phyloP scores from a whole-genome alignment of 176 grass and related monocot species.

The Secale cereale region DNA sequence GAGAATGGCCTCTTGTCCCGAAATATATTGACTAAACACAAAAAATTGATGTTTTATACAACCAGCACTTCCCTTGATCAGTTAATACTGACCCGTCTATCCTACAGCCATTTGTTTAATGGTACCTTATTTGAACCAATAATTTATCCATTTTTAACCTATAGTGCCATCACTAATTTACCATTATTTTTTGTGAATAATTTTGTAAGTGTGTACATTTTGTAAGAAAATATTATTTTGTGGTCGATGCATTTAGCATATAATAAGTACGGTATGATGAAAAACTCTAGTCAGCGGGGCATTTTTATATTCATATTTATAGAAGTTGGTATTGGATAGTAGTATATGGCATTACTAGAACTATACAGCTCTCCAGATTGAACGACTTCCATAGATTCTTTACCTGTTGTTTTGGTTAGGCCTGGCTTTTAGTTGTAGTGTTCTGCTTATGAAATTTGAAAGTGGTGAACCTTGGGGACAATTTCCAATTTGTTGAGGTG shows the following conservation, averaged over 20 bases:
- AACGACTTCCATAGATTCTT: neutral
- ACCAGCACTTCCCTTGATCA: too few relatives aligned
- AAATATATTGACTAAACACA: slow-evolving; percentile 29
- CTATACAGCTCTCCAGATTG: neutral
- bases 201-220: neutral
- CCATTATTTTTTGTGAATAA: neutral
- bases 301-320: neutral
- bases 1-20: slow-evolving; percentile 73
- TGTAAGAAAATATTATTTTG: neutral
- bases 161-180: neutral
- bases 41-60: too few relatives aligned
- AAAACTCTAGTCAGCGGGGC: neutral
- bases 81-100: too few relatives aligned
- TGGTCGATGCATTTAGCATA: neutral
- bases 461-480: neutral
- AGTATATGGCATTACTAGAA: neutral
- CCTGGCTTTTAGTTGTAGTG: neutral
- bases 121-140: too few relatives aligned
- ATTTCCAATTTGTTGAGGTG: neutral
- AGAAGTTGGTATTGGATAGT: neutral
- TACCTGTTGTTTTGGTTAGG: neutral
- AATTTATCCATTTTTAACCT: neutral
- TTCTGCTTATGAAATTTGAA: neutral
- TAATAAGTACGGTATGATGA: neutral
- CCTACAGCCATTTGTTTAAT: neutral